Conservation (phyloP, 2,329 filamentous ascomycete species). For the Clonostachys rosea region DNA sequence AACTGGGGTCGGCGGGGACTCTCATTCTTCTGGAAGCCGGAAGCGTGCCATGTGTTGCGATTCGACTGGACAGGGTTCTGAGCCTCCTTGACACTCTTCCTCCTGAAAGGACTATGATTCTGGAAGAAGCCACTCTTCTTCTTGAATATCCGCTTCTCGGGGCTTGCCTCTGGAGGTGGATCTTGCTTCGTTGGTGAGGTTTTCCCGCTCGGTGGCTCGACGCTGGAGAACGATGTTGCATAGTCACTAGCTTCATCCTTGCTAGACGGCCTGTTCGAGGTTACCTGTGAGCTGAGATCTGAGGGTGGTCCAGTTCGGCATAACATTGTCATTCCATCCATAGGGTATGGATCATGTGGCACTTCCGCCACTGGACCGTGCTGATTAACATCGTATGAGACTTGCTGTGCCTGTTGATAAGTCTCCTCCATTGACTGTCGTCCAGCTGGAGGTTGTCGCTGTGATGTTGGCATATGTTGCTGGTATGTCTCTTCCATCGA, state of each 20-base stretch:
- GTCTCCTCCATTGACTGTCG: constrained; percentile 14
- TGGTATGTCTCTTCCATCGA: too few species aligned
- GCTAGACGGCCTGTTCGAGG: constrained; percentile 71
- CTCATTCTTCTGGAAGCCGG: constrained; percentile 15
- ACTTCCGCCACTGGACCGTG: constrained; percentile 59
- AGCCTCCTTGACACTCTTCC: constrained; percentile 80
- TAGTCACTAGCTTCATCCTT: constrained; percentile 88
- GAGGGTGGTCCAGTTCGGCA: constrained; percentile 68
- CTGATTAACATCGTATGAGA: constrained; percentile 45
- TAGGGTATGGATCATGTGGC: constrained; percentile 89
- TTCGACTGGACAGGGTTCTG: constrained; percentile 30
- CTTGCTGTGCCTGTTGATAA: constrained; percentile 11
- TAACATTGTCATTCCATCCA: constrained; percentile 96
- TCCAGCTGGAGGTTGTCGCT: constrained; percentile 7
- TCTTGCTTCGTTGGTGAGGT: constrained; percentile 69
- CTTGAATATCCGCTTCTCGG: constrained; percentile 64
- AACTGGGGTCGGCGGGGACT: constrained; percentile 30
- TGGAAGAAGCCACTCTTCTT: constrained; percentile 87
- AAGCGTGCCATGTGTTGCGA: constrained; percentile 57
- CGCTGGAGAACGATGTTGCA: constrained; percentile 82
- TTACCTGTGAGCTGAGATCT: constrained; percentile 45
- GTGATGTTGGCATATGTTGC: too few species aligned
- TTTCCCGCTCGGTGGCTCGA: constrained; percentile 71
- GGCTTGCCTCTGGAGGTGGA: constrained; percentile 38
- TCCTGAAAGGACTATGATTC: constrained; percentile 85